Percentiles rank a stretch among this genome's conserved stretches.
Conservation (phyloP, 169 alveolate genomes). For the Plasmodium gonderi region DNA sequence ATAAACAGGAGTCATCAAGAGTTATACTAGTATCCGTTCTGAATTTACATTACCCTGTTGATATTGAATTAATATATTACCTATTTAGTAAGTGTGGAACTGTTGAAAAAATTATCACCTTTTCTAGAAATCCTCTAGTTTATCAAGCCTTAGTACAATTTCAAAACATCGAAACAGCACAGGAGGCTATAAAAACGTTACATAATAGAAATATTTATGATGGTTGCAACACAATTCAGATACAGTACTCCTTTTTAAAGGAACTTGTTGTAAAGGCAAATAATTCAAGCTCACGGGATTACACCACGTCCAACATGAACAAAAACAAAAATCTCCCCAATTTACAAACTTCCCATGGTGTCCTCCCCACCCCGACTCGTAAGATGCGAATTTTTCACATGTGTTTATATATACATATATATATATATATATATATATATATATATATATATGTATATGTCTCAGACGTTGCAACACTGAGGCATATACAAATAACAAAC, state of each 20-base stretch:
- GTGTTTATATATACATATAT: no score
- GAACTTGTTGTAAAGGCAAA: slow-evolving; percentile 79
- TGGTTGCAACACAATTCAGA: slow-evolving; percentile 81
- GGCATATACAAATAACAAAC: no score
- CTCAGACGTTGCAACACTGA: no score
- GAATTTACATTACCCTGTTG: slow-evolving; percentile 80
- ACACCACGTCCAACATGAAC: slow-evolving; percentile 42
- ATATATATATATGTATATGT: no score
- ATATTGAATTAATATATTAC: slow-evolving; percentile 80
- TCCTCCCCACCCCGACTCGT: slow-evolving; percentile 66
- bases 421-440: no score
- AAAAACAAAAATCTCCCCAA: slow-evolving; percentile 1
- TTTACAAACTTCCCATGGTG: slow-evolving; percentile 47
- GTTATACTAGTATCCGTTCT: slow-evolving; percentile 80
- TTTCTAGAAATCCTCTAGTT: slow-evolving; percentile 74
- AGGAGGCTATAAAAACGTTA: slow-evolving; percentile 76
- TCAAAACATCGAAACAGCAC: slow-evolving; percentile 73
- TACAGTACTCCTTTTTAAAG: slow-evolving; percentile 75
- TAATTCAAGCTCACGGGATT: slow-evolving; percentile 79
- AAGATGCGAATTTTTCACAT: no score
- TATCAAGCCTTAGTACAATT: slow-evolving; percentile 83
- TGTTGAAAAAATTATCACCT: slow-evolving; percentile 78
- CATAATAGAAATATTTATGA: slow-evolving; percentile 80
- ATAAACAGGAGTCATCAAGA: slow-evolving; percentile 56
- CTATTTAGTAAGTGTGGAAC: slow-evolving; percentile 80